Base-by-base conservation (phyloP, 768 basidiomycete species). In the Pholiota molesta region DNA sequence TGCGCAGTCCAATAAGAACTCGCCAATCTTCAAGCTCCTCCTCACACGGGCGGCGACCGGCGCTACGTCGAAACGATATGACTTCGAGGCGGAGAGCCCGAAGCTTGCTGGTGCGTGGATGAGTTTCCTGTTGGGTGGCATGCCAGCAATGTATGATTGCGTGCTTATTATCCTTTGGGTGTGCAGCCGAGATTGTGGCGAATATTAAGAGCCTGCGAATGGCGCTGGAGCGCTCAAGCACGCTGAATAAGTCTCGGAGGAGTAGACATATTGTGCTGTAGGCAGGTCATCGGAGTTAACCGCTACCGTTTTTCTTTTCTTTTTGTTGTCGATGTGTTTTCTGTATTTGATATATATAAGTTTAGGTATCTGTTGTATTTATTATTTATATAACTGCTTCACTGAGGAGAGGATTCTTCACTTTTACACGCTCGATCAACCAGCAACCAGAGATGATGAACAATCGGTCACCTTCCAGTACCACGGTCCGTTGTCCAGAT, bases 21-120 rank as follows among this genome's bases (percentile, higher is more conserved):
- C 90, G 33, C 83, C 91, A 1, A 84, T 86, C 42, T 96, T 99
- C 84, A 97, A 96, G 80, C 83, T 99, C n/a, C 85, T 97, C 29
- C 85, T 99, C 9, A 90, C 86, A 70, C 80, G 91, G 65, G 84
- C 86, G 33, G 23, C 47, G 10, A 49, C 19, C 9, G 82, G 83
- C 44, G 82, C 86, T 40, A 90, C 67, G 23, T 42, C 55, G 5
- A 99, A 99, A 81, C 82, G 95, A 47, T 99, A 98, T 72, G 97
- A 99, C 68, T 98, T 97, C 71, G 97, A 99, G 76, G 97, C 95
- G 0, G 96, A 97, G 73, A 94, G 78, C 66, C 82, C 91, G 1
- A 90, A 88, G 73, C 71, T 87, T 58, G 94, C 96, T 49, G 83
- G 92, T 92, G 70, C 68, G 91, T 75, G 9, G 35, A 17, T 59